Percentiles rank a stretch among this genome's conserved stretches.
phyloP scores from a whole-genome alignment of 2,329 filamentous ascomycete genomes.

The Domatiomyces globalis region DNA sequence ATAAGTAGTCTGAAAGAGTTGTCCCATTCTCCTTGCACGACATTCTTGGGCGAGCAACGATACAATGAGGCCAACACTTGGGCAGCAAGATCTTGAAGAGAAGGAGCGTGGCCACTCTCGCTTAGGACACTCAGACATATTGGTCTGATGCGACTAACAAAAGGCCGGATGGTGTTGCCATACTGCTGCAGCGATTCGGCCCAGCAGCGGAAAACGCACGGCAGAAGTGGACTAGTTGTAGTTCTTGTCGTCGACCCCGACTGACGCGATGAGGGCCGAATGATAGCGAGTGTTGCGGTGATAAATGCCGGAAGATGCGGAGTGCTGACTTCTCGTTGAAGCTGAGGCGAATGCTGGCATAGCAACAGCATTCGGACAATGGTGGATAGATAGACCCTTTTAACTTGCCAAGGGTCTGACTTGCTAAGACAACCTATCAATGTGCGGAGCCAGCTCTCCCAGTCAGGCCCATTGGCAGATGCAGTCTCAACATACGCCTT shows the following conservation, averaged over 20 bases:
- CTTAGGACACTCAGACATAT: constrained; percentile 48
- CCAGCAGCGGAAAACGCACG: constrained; percentile 59
- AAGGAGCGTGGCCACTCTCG: constrained; percentile 37
- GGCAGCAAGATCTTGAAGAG: constrained; percentile 45
- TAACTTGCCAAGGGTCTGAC: constrained; percentile 59
- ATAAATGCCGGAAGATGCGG: constrained; percentile 64
- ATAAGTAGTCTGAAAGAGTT: constrained; percentile 50
- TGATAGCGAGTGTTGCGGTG: constrained; percentile 55
- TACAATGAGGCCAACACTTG: constrained; percentile 57
- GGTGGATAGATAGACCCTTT: constrained; percentile 61
- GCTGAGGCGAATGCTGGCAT: constrained; percentile 66
- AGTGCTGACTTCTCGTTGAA: constrained; percentile 77
- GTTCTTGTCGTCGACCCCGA: background rate
- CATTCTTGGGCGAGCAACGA: constrained; percentile 67
- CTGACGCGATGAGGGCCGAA: constrained; percentile 21
- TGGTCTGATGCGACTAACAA: constrained; percentile 51
- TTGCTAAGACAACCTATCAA: constrained; percentile 65
- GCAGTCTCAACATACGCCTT: constrained; percentile 58
- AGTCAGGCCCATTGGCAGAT: constrained; percentile 62
- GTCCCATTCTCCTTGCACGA: constrained; percentile 63
- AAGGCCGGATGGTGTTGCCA: constrained; percentile 68
- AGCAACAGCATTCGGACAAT: constrained; percentile 73
- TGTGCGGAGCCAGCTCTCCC: constrained; percentile 63
- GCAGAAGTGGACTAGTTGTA: constrained; percentile 37
- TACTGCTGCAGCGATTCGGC: constrained; percentile 61